Base-by-base conservation (phyloP, 805 yeast genomes). In the Grigorovia jiainica region DNA sequence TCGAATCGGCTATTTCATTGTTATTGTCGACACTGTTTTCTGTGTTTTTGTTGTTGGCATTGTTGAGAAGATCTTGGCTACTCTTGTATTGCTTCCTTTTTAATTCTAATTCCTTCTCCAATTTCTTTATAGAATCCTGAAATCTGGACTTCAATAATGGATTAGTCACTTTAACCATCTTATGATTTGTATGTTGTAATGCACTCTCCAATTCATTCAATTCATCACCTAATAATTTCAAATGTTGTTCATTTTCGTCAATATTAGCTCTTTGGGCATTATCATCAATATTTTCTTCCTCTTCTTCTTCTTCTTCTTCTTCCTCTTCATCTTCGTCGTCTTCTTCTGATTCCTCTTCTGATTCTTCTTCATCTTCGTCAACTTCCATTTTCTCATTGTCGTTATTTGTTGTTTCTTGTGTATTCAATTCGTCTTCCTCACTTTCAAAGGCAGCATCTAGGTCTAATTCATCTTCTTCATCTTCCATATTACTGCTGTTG, bases 121-220 rank as follows among this genome's bases (percentile, higher is more conserved):
- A 71, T 46, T 89, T 79, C 44, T 72, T 74, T 40, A 86, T 83
- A 40, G 82, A 87, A 49, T 83, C 92, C 52, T 80, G 72, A 58
- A 89, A 84, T 65, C 97, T 80, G 61, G 81, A 83, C 55, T 81
- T 78, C 76, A 92, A 72, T 64, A 90, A 81, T 51, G 90, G 89
- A 57, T 87, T 87, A 3, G 78, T 70, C 15, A 89, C 87, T 49
- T 79, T 78, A 17, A 72, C 76, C 38, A 86, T 74, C 52, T 84
- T 87, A 36, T 71, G 70, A 58, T 76, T 77, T 54, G 90, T 89
- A 52, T 79, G 81, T 42, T 72, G 76, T 40, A 92, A 81, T 0
- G 90, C 87, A 13, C 72, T 53, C 57, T 84, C 87, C 46, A 92
- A 70, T 55, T 92, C 98, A 6, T 71, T 65, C 43, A 92, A 79